Evolutionary conservation across 345 rosid genomes (phyloP).

Genomic region (Physaria fendleri): DNA sequence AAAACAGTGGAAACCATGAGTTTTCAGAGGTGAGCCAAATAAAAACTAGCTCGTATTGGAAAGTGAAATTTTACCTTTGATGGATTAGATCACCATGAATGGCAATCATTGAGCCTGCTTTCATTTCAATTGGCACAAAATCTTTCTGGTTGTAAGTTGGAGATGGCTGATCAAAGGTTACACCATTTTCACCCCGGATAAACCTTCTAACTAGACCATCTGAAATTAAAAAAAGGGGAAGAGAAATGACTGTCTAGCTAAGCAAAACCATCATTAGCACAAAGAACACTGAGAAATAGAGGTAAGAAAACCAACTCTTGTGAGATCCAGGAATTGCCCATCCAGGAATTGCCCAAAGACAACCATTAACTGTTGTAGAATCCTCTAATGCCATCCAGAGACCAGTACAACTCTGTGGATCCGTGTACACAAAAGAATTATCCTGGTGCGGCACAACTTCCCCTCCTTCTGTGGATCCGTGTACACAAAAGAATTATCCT

Average conservation of each 20-base stretch:
- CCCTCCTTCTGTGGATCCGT: conserved; percentile 84
- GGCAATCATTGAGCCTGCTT: conserved; percentile 84
- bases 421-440: conserved; percentile 80
- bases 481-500: conserved; percentile 82
- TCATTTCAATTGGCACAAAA: conserved; percentile 80
- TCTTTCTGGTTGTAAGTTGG: conserved; percentile 75
- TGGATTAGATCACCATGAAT: conserved; percentile 91
- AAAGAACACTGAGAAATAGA: neutral
- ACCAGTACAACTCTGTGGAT: conserved; percentile 85
- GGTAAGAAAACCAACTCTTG: conserved; percentile 42
- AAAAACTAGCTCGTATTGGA: neutral
- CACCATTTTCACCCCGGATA: conserved; percentile 69
- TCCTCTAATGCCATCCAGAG: conserved; percentile 97
- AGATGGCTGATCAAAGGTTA: conserved; percentile 66
- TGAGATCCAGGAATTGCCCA: conserved; percentile 99
- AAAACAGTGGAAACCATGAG: neutral
- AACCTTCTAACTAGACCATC: conserved; percentile 92
- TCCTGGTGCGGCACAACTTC: conserved; percentile 96
- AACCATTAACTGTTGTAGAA: conserved; percentile 72
- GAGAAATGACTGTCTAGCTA: neutral
- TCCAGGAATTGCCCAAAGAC: conserved; percentile 98
- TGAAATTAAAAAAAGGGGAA: conserved; percentile 27
- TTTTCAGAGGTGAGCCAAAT: neutral
- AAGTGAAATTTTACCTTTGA: conserved; percentile 54
- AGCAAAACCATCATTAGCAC: neutral